Conservation (phyloP, 192 early-diverging fungal species). For the Gryganskiella cystojenkinii region DNA sequence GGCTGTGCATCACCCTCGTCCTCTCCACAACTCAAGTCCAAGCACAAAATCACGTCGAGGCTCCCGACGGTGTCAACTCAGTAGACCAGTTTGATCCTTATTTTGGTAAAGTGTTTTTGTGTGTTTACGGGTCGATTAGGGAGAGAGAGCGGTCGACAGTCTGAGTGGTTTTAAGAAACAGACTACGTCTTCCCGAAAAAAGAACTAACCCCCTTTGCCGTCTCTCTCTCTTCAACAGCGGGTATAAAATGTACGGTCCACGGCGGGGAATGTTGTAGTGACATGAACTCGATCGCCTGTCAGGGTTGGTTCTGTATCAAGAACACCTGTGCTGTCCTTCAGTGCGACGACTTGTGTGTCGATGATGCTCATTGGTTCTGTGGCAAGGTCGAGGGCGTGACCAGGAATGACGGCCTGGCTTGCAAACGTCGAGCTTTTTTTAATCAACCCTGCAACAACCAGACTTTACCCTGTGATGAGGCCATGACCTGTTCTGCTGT, state of each 20-base stretch:
- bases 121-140: neutral
- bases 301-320: constrained; percentile 52
- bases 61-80: constrained; percentile 12
- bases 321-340: constrained; percentile 13
- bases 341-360: constrained; percentile 23
- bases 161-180: neutral
- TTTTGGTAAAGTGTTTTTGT: constrained; percentile 13
- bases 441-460: constrained; percentile 27
- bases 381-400: constrained; percentile 39
- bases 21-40: constrained; percentile 17
- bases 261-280: constrained; percentile 35
- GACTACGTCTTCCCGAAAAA: too few relatives aligned
- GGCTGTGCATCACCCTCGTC: constrained; percentile 41
- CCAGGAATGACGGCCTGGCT: constrained; percentile 22
- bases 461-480: constrained; percentile 40
- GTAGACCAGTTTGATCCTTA: constrained; percentile 28
- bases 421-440: constrained; percentile 26
- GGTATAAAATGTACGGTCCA: constrained; percentile 20
- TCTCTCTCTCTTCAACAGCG: constrained; percentile 1
- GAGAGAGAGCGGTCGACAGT: neutral
- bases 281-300: constrained; percentile 28
- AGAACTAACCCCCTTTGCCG: neutral
- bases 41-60: constrained; percentile 14
- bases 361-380: constrained; percentile 43
- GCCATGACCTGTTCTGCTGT: constrained; percentile 7